Base-by-base conservation (phyloP, 192 early-diverging fungal species). In the Coemansia nantahalensis region DNA sequence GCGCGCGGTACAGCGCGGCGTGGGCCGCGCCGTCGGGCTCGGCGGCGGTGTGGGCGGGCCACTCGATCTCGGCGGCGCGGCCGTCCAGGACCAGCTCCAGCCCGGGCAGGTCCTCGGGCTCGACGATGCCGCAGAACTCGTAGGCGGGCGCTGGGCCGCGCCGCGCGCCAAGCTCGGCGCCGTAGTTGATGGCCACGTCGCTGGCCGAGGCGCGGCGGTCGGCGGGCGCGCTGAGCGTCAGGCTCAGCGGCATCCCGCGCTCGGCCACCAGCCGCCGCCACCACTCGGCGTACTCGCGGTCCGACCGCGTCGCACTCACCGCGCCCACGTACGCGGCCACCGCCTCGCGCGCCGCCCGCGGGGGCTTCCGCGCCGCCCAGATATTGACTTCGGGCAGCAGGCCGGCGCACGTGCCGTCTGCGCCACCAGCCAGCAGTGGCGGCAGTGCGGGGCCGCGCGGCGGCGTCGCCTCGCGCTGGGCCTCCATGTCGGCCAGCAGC, bases 281-380 rank as follows among this genome's bases (percentile, higher is more conserved):
- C 71, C 71, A 75, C 52, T 75, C 63, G 11, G 49, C 58, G 40
- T 75, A 75, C 71, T 75, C 71, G 59, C 71, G 63, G 38, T 74
- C 63, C 4, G 70, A 66, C 11, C 63, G 58, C 17, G 50, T 55
- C 44, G 61, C 31, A 1, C 52, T 54, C 42, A 61, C 70, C 2
- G 43, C 39, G 8, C 10, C 53, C 4, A 66, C 54, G 31, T 57
- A 45, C 21, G 58, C 59, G 6, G 7, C 36, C 6, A 62, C 18
- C 8, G 63, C 54, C 11, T 74, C 70, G 17, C 55, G 50, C 0
- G 59, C 62, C 0, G 70, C 62, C 1, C 70, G 54, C 31, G 62
- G 70, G 5, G 54, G 18, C 14, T 21, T 13, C 10, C 26, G 26
- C 15, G 36, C 22, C 16, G 42, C 48, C 30, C 40, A 51, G 19